phyloP scores from a whole-genome alignment of 495 filamentous ascomycete genomes.

The Penicillium turbatum region DNA sequence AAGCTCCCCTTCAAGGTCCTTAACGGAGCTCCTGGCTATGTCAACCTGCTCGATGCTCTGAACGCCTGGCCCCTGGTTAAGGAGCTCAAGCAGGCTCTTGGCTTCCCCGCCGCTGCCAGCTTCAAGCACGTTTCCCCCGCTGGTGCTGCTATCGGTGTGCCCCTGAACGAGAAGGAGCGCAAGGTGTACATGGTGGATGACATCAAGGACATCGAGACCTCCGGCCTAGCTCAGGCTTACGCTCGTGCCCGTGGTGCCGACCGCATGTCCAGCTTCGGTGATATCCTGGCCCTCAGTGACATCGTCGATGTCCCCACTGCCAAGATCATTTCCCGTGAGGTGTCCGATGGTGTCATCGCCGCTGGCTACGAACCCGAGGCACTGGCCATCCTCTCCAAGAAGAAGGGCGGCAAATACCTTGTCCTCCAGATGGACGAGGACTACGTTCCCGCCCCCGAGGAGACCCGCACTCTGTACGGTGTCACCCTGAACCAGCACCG shows the following conservation, averaged over 20 bases:
- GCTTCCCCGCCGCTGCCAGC: constrained; percentile 87
- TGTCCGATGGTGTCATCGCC: constrained; percentile 94
- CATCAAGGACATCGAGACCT: constrained; percentile 80
- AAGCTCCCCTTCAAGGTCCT: constrained; percentile 94
- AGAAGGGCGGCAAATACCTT: constrained; percentile 96
- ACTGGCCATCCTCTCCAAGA: constrained; percentile 89
- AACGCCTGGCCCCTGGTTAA: constrained; percentile 97
- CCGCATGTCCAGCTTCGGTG: constrained; percentile 95
- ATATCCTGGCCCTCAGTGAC: constrained; percentile 90
- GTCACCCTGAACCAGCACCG: constrained; percentile 81
- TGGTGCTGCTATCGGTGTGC: constrained; percentile 88
- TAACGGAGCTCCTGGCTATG: constrained; percentile 88
- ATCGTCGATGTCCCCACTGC: constrained; percentile 85
- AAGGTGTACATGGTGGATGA: constrained; percentile 99
- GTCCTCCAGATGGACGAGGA: constrained; percentile 89
- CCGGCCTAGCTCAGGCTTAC: constrained; percentile 86
- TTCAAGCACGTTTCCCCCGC: constrained; percentile 99
- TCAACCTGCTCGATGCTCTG: constrained; percentile 93
- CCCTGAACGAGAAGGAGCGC: constrained; percentile 78
- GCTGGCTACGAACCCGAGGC: constrained; percentile 79
- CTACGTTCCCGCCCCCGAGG: constrained; percentile 70
- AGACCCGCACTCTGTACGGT: constrained; percentile 84
- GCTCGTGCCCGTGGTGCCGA: constrained; percentile 92
- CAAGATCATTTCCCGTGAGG: constrained; percentile 94
- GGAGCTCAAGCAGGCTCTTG: constrained; percentile 84